Conservation (phyloP, 768 basidiomycete genomes). For the Baorangia bicolor region DNA sequence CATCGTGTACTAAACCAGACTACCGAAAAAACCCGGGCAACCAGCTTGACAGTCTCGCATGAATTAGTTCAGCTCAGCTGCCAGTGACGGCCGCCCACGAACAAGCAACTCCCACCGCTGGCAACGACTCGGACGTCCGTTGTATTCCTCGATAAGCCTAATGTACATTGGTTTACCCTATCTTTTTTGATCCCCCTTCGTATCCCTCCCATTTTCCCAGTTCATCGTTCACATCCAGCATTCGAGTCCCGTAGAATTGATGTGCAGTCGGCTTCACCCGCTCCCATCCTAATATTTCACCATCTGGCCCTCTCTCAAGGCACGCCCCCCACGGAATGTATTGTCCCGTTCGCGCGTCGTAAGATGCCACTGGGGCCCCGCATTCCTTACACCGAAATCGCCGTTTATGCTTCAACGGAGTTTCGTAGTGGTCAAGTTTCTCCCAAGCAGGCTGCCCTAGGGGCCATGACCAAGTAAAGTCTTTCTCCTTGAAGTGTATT, state of each 20-base stretch:
- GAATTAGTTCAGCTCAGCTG: neutral
- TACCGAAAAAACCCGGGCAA: constrained; percentile 13
- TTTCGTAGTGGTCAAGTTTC: constrained; percentile 46
- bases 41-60: neutral
- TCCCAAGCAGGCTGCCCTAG: constrained; percentile 30
- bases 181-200: constrained; percentile 42
- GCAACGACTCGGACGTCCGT: neutral
- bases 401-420: constrained; percentile 55
- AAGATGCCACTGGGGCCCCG: constrained; percentile 51
- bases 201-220: constrained; percentile 71
- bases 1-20: neutral
- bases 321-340: constrained; percentile 61
- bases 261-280: constrained; percentile 56
- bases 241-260: constrained; percentile 63
- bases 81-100: neutral
- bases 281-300: constrained; percentile 53
- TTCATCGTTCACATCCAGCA: constrained; percentile 55
- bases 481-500: constrained; percentile 49
- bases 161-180: constrained; percentile 17
- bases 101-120: neutral
- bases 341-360: constrained; percentile 46
- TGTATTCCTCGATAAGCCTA: too few species aligned
- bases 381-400: constrained; percentile 64
- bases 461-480: constrained; percentile 50
- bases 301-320: constrained; percentile 51